Evolutionary conservation across 1,139 yeast species (phyloP), one percentile per base, ranked within the genome.

Genomic region (Lodderomyces margitis): DNA sequence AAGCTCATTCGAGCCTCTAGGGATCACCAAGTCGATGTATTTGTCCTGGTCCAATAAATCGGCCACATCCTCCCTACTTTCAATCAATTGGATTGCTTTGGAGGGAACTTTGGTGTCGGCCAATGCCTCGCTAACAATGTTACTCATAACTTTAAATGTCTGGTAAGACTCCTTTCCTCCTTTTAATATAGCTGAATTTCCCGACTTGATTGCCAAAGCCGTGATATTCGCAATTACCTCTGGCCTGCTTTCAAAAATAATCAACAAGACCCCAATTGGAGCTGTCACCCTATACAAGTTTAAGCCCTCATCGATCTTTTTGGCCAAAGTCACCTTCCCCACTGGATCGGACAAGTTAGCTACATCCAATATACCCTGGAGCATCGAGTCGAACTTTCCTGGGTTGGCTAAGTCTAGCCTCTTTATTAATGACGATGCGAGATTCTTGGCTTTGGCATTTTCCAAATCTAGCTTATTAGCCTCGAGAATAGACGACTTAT

Each of bases 201-300:
- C 98, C 1, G 97, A 88, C 62, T 94, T 94, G 58, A 94, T 83
- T 17, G 98, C 96, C 57, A 94, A 73, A 0, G 98, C 95, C 10
- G 97, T 84, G 56, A 94, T 92, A 61, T 94, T 94, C 42, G 98
- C 98, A 68, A 94, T 92, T 12, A 94, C 98, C 60, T 94, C 99
- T 23, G 99, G 99, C 55, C 99, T 80, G 32, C 96, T 83, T 65
- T 94, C 99, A 59, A 94, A 94, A 46, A 94, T 94, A 39, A 94
- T 91, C 48, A 94, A 72, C 40, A 94, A 64, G 0, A 89, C 98
- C 11, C 99, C 99, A 7, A 94, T 89, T 12, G 98, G 98, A 23
- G 96, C 85, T 4, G 96, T 84, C 11, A 92, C 75, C 55, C 96
- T 70, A 61, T 81, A 85, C 47, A 94, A 70, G 41, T 82, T 84